Evolutionary conservation across 1,284 basidiomycete genomes (phyloP).

Genomic region (Trametes sp.): DNA sequence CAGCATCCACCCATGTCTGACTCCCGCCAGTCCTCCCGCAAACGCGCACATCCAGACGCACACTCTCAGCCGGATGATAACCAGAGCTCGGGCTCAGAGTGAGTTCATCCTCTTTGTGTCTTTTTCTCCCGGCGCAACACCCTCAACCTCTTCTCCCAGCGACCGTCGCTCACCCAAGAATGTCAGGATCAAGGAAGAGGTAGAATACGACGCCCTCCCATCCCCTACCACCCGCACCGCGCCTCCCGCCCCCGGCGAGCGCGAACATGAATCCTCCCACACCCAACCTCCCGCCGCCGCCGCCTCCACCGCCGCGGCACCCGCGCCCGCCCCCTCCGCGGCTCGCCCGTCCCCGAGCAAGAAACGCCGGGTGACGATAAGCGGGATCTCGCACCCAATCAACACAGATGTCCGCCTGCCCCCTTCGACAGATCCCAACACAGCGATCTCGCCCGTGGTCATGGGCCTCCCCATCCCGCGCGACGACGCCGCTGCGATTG

Average conservation of each 20-base stretch:
- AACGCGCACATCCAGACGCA: conserved; percentile 40
- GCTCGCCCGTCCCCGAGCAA: conserved; percentile 63
- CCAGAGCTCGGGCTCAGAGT: conserved; percentile 34
- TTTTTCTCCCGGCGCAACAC: background rate
- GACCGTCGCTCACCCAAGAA: conserved; percentile 54
- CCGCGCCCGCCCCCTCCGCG: conserved; percentile 44
- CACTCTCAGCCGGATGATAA: conserved; percentile 32
- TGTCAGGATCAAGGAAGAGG: conserved; percentile 67
- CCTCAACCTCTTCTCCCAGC: conserved; percentile 38
- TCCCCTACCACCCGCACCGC: conserved; percentile 35
- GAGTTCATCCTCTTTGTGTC: conserved; percentile 43
- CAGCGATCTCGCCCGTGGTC: conserved; percentile 71
- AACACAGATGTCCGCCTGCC: conserved; percentile 57
- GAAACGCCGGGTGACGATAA: conserved; percentile 74
- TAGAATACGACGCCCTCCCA: conserved; percentile 57
- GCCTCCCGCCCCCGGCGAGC: conserved; percentile 28
- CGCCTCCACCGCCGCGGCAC: conserved; percentile 11
- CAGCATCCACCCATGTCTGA: conserved; percentile 38
- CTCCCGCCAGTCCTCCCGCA: conserved; percentile 33
- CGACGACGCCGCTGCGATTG: conserved; percentile 64
- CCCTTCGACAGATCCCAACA: conserved; percentile 47
- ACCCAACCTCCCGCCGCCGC: conserved; percentile 17
- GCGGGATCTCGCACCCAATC: conserved; percentile 61
- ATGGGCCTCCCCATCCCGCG: conserved; percentile 65
- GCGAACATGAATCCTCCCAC: conserved; percentile 31